Conservation (phyloP, 352 stramenopile genomes). For the Globisporangium lucens region DNA sequence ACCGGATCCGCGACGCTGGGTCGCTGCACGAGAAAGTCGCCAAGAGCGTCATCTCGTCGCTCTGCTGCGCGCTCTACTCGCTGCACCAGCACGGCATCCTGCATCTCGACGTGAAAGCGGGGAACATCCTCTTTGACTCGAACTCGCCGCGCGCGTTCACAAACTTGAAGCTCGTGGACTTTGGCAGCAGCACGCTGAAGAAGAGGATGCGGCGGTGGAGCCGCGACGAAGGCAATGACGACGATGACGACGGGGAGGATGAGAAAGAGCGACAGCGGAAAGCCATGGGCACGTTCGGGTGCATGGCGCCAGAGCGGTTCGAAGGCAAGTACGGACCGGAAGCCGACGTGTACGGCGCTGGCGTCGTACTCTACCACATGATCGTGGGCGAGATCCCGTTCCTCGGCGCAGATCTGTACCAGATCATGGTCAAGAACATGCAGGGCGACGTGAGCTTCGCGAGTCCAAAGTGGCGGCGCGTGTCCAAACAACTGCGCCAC, state of each 20-base stretch:
- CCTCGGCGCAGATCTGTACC: conserved; percentile 33
- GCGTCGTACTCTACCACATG: conserved; percentile 66
- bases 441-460: conserved; percentile 43
- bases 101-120: conserved; percentile 63
- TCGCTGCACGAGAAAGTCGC: conserved; percentile 32
- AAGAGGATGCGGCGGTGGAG: not conserved
- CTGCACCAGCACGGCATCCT: conserved; percentile 53
- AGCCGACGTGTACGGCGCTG: conserved; percentile 60
- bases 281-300: conserved; percentile 47
- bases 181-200: conserved; percentile 40
- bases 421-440: conserved; percentile 69
- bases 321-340: conserved; percentile 42
- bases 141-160: conserved; percentile 28
- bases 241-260: not conserved
- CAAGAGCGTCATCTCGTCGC: conserved; percentile 34
- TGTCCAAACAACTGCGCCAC: conserved; percentile 31
- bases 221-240: conserved; percentile 3
- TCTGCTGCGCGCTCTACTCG: conserved; percentile 45
- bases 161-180: conserved; percentile 69
- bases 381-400: conserved; percentile 51
- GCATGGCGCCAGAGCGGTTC: conserved; percentile 66
- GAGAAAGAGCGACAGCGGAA: conserved; percentile 18
- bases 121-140: conserved; percentile 63
- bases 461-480: conserved; percentile 31
- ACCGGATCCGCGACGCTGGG: conserved; percentile 37